Evolutionary conservation across 139 green algal species (phyloP).

Genomic region (Eudorina sp.): DNA sequence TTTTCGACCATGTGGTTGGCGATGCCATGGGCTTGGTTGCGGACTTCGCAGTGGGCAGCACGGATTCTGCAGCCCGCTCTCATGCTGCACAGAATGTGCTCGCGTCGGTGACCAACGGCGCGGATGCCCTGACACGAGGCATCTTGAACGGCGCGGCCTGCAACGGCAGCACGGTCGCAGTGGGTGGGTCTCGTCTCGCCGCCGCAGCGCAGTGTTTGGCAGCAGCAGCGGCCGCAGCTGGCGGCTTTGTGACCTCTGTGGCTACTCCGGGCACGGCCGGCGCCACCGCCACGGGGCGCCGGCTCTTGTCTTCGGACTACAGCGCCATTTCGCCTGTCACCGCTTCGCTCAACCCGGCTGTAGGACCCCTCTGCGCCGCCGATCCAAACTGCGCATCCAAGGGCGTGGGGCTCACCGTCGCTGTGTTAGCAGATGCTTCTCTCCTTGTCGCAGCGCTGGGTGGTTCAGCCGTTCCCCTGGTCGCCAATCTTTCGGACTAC

Average conservation of each 20-base stretch:
- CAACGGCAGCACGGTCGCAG: background rate
- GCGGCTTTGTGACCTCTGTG: background rate
- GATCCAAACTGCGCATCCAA: background rate
- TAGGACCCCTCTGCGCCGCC: slow-evolving; percentile 12
- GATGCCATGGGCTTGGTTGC: background rate
- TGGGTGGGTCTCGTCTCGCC: background rate
- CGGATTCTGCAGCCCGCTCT: no score
- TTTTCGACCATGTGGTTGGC: background rate
- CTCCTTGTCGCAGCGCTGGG: slow-evolving; percentile 1
- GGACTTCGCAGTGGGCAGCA: background rate
- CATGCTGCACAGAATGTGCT: background rate
- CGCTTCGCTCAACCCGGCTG: background rate
- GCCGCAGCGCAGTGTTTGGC: background rate
- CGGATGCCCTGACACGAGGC: background rate
- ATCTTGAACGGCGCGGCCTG: slow-evolving; percentile 5
- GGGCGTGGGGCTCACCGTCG: background rate
- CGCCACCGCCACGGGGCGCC: background rate
- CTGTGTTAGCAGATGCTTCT: background rate
- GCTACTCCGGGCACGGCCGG: background rate
- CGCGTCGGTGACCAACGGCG: background rate
- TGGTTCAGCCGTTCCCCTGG: slow-evolving; percentile 2
- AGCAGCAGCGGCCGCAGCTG: background rate
- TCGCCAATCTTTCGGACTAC: background rate
- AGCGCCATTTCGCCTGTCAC: background rate
- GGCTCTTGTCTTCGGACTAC: background rate